These are phyloP conservation scores for Lipomyces spencermartinsiae DNA, from an alignment of 805 yeast species.

Conservation along the genomic window DNA sequence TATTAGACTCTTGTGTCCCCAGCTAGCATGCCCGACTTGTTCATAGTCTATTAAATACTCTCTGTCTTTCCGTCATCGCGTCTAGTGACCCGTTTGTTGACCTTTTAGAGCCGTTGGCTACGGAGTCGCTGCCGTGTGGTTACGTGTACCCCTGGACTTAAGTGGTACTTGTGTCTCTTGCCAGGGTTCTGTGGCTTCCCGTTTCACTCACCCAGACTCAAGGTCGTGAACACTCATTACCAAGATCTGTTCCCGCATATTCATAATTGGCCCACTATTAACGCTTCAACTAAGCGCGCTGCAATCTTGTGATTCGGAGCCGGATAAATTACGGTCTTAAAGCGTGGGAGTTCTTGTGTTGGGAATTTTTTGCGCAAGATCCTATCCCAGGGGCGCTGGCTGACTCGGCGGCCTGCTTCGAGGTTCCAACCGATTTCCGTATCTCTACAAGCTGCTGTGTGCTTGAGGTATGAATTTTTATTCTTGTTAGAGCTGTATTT, in stretches of 20 bases:
- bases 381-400: not conserved
- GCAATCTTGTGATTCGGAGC: not conserved
- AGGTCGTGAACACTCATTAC: not conserved
- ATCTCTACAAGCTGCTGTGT: not conserved
- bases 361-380: not conserved
- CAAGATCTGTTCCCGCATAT: not conserved
- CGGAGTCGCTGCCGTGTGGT: not conserved
- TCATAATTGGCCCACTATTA: not conserved
- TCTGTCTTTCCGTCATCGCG: not conserved
- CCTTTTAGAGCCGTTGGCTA: not conserved
- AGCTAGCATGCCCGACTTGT: not conserved
- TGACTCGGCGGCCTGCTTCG: not conserved
- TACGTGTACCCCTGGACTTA: too few relatives aligned
- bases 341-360: not conserved
- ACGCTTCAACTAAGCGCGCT: not conserved
- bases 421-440: not conserved
- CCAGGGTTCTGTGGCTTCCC: not conserved
- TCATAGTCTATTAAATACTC: not conserved
- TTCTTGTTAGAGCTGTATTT: not conserved
- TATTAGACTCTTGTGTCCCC: not conserved
- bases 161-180: not conserved
- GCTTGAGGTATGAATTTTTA: not conserved
- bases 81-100: not conserved
- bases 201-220: not conserved
- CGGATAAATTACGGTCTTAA: not conserved